Evolutionary conservation across 371 early-diverging fungal species (phyloP), one percentile per base, ranked within the genome.

Genomic region (Furculomyces boomerangus): DNA sequence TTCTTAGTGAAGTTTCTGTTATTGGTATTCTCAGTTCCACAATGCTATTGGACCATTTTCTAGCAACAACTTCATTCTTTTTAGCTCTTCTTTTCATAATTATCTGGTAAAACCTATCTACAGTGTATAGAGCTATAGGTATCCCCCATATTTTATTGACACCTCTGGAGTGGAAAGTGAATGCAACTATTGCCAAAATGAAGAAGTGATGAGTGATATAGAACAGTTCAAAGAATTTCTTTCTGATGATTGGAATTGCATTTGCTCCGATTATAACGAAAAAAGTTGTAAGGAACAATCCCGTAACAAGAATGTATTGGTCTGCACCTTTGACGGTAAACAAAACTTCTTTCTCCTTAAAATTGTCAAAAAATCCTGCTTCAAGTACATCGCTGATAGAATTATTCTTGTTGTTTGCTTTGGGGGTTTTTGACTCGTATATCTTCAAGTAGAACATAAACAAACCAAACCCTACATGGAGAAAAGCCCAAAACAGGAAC

Each of bases 131-230:
- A 0, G 41, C 20, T 26, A 74, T 77, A 1, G 73, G 66, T 1
- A 70, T 66, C 18, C 74, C 37, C 37, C 77, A 60, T 54, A 63
- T 74, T 61, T 77, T 75, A 60, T 80, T 71, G 69, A 86, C 81
- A 32, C 77, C 76, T 16, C 26, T 22, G 16, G 45, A 46, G 47
- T 64, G 60, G 55, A 72, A 76, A 55, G 83, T 83, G 56, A 81
- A 63, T 65, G 80, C 72, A 46, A 82, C 56, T 51, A 72, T 65
- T 0, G 75, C 48, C 48, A 76, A 64, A 63, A 75, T 74, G 53
- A 75, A 78, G 43, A 85, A 60, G 57, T 84, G 84, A 70, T 85
- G 86, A 27, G 78, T 74, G 70, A 74, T 76, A 75, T 81, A 85
- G 56, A 85, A 85, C 56, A 77, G 50, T 64, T 85, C 85, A 61